Percentiles rank a stretch among this genome's conserved stretches.
Conservation (phyloP, 441 rosid genomes). For the Adansonia rubrostipa region DNA sequence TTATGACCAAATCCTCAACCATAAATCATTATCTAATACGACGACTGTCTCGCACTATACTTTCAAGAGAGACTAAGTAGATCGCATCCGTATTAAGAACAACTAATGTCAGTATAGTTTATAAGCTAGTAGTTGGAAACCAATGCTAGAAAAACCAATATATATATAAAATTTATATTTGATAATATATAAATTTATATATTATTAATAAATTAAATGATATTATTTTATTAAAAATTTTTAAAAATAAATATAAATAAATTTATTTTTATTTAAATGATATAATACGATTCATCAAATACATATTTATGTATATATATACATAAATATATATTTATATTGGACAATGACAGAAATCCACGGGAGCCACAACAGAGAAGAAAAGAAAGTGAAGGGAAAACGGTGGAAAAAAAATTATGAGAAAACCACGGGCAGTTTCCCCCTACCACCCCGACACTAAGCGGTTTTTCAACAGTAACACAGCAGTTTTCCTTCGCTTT, state of each 20-base stretch:
- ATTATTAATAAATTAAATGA: too few relatives aligned
- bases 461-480: constrained; percentile 39
- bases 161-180: too few relatives aligned
- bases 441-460: constrained; percentile 53
- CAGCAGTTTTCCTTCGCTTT: constrained; percentile 22
- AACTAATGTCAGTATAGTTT: neutral
- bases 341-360: constrained; percentile 35
- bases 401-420: constrained; percentile 26
- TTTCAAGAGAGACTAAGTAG: constrained; percentile 17
- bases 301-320: too few relatives aligned
- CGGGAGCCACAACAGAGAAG: constrained; percentile 28
- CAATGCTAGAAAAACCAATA: neutral
- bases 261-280: too few relatives aligned
- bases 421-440: constrained; percentile 59
- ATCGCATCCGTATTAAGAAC: neutral
- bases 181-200: neutral
- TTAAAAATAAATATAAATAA: too few relatives aligned
- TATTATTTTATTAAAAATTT: neutral
- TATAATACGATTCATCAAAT: too few relatives aligned
- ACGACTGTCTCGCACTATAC: too few relatives aligned
- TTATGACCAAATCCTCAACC: too few relatives aligned
- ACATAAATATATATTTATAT: neutral
- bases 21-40: too few relatives aligned
- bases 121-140: constrained; percentile 4
- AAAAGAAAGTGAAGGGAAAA: constrained; percentile 10